Conservation (phyloP, 1,284 basidiomycete genomes). For the Stygiomarasmius scandens region DNA sequence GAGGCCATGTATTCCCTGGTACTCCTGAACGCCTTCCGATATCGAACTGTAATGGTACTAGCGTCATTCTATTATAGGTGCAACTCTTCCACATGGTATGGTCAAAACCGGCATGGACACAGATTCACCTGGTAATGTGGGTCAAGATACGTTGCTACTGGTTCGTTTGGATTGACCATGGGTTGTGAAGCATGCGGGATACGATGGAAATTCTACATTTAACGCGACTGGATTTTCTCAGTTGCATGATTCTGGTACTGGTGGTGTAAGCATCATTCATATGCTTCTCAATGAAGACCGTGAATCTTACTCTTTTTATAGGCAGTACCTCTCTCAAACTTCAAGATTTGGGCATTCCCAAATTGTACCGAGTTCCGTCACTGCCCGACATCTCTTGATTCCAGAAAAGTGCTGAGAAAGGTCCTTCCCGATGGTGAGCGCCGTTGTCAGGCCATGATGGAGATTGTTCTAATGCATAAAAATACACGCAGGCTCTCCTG, state of each 20-base stretch:
- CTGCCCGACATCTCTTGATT: conserved; percentile 48
- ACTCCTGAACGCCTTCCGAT: conserved; percentile 10
- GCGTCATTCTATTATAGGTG: no score
- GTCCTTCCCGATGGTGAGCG: conserved; percentile 45
- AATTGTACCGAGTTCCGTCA: conserved; percentile 53
- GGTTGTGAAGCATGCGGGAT: conserved; percentile 67
- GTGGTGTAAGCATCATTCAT: conserved; percentile 42
- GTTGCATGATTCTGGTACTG: conserved; percentile 63
- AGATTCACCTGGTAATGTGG: conserved; percentile 60
- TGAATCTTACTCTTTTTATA: conserved; percentile 24
- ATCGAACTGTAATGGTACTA: background rate
- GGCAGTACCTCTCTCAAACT: conserved; percentile 61
- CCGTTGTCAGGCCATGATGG: background rate
- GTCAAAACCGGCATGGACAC: conserved; percentile 69
- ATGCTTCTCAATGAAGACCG: background rate
- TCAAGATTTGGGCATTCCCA: conserved; percentile 59
- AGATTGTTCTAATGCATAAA: background rate
- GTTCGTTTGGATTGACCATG: background rate
- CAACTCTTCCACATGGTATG: conserved; percentile 68
- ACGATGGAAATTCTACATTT: conserved; percentile 53
- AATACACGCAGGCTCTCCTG: conserved; percentile 46
- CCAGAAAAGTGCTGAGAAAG: conserved; percentile 48
- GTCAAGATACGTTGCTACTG: background rate
- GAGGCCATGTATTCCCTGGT: conserved; percentile 68
- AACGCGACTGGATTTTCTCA: conserved; percentile 65